A percentile compares a stretch with the other conserved stretches of the same genome.
These are phyloP conservation scores for Hymenoscyphus linearis DNA, from an alignment of 2,329 filamentous ascomycete genomes.

Conservation along the genomic window DNA sequence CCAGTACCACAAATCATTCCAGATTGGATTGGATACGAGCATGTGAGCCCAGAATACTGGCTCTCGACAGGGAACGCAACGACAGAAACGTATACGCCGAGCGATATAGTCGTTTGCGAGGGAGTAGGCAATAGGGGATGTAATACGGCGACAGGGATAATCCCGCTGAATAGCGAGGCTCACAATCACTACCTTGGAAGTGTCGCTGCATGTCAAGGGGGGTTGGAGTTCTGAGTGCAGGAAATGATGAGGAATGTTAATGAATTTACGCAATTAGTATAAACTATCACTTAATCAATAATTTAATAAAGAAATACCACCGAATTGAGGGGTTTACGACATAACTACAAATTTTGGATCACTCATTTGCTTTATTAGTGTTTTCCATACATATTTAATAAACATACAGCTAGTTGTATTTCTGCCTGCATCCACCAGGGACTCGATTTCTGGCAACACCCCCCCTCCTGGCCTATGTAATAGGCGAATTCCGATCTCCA, in stretches of 20 bases:
- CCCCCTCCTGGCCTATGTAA: too few relatives aligned
- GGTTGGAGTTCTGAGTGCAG: not conserved
- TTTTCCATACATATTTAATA: too few relatives aligned
- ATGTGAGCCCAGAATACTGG: constrained; percentile 66
- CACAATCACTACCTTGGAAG: constrained; percentile 46
- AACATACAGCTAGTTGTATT: too few relatives aligned
- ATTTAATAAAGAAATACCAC: too few relatives aligned
- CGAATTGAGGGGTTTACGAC: too few relatives aligned
- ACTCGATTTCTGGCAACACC: too few relatives aligned
- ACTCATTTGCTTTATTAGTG: too few relatives aligned
- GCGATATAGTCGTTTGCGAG: constrained; percentile 42
- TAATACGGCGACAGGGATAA: constrained; percentile 44
- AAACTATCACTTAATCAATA: too few relatives aligned
- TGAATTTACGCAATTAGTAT: too few relatives aligned
- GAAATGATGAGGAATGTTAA: not conserved
- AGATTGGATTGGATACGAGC: constrained; percentile 53
- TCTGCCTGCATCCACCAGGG: too few relatives aligned
- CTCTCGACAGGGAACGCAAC: constrained; percentile 37
- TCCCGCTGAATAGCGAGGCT: constrained; percentile 34
- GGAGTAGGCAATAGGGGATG: constrained; percentile 45
- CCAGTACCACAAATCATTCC: constrained; percentile 65
- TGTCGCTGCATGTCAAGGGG: constrained; percentile 37
- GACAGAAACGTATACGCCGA: constrained; percentile 35
- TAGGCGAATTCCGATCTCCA: too few relatives aligned
- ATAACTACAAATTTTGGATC: too few relatives aligned